A percentile compares a stretch with the other conserved stretches of the same genome.
These are phyloP conservation scores for Thalassiosira oceanica DNA, from an alignment of 352 stramenopile genomes.

Conservation along the genomic window DNA sequence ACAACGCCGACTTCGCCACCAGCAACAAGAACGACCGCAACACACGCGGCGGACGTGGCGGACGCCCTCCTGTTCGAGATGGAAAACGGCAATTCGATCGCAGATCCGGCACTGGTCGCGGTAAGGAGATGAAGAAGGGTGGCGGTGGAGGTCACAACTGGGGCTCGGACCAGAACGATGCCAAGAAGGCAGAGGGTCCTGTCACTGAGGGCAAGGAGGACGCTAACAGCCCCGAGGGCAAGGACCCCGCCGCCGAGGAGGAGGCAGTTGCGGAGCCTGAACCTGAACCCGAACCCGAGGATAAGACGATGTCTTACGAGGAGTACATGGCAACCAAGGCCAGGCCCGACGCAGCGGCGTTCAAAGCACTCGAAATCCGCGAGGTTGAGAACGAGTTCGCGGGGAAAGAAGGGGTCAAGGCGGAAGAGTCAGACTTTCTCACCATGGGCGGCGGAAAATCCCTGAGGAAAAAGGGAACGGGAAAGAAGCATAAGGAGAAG, in stretches of 20 bases:
- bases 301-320: slow-evolving; percentile 78
- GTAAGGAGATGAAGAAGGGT: slow-evolving; percentile 93
- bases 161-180: slow-evolving; percentile 88
- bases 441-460: slow-evolving; percentile 94
- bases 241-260: slow-evolving; percentile 46
- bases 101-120: slow-evolving; percentile 91
- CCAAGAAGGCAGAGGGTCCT: slow-evolving; percentile 87
- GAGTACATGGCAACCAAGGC: slow-evolving; percentile 75
- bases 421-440: slow-evolving; percentile 92
- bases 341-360: slow-evolving; percentile 82
- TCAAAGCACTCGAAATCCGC: slow-evolving; percentile 63
- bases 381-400: slow-evolving; percentile 90
- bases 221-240: slow-evolving; percentile 82
- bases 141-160: slow-evolving; percentile 94
- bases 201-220: slow-evolving; percentile 82
- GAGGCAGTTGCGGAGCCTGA: slow-evolving; percentile 34
- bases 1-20: too few relatives aligned
- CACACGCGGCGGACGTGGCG: slow-evolving; percentile 60
- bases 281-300: slow-evolving; percentile 57
- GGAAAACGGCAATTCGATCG: slow-evolving; percentile 90
- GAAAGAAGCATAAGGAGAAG: slow-evolving; percentile 59
- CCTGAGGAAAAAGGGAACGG: slow-evolving; percentile 71
- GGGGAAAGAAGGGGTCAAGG: slow-evolving; percentile 81
- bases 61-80: slow-evolving; percentile 53
- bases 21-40: slow-evolving; percentile 64